Evolutionary conservation across 495 filamentous ascomycete species (phyloP), one percentile per base, ranked within the genome.

Genomic region (Penicillium bialowiezense): DNA sequence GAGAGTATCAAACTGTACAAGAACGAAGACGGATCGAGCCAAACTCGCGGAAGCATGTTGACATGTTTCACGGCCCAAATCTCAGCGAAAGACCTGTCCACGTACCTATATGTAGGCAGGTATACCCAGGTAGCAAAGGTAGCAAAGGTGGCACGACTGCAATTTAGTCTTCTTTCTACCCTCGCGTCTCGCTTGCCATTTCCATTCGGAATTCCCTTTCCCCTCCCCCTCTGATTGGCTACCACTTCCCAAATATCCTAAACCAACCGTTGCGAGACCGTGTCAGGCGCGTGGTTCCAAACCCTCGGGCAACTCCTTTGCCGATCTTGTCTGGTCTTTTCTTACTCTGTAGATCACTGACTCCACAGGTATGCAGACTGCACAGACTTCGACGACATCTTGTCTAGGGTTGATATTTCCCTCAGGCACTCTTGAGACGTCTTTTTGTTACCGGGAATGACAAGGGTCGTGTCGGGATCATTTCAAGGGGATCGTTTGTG

Each of bases 361-460:
- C n/a, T n/a, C n/a, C n/a, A n/a, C n/a, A n/a, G n/a, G 17, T 33
- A 24, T 44, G 57, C 93, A 96, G 8, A 26, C 8, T 26, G 86
- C 86, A 33, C 85, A 82, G 32, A 96, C 59, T n/a, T n/a, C n/a
- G n/a, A n/a, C n/a, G 23, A 26, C 23, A 26, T 26, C 23, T n/a
- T n/a, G n/a, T n/a, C n/a, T n/a, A n/a, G n/a, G n/a, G n/a, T n/a
- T n/a, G n/a, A n/a, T n/a, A n/a, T n/a, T n/a, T n/a, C n/a, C n/a
- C n/a, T n/a, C n/a, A n/a, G n/a, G n/a, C n/a, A n/a, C 23, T 8
- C 23, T 3, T 3, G 23, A 17, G 70, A 64, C 3, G 86, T 87
- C n/a, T 86, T n/a, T 86, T 63, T 96, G 90, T 28, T 87, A 70
- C 90, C 90, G 95, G 80, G 90, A 28, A 95, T 76, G 63, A 88